Base-by-base conservation (phyloP, 2,329 filamentous ascomycete species). In the Helotiales sp. region DNA sequence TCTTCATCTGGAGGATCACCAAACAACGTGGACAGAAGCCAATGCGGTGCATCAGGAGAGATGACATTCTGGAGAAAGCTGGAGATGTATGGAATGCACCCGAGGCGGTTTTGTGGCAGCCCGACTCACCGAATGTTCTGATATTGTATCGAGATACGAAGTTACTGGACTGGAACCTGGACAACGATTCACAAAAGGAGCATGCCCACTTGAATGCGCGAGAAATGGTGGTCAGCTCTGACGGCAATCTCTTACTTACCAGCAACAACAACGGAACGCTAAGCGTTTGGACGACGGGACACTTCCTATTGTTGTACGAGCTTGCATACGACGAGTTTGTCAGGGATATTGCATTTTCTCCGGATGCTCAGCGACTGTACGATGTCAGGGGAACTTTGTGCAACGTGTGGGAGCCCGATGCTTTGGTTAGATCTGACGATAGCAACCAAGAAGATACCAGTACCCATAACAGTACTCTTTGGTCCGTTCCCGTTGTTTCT, bases 221-320 rank as follows among this genome's bases (percentile, higher is more conserved):
- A 30, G 61, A 65, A 34, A 58, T 71, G 57, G 55, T 52, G 6
- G 38, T 60, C 6, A 70, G 67, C 38, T 30, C 47, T 10, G 63
- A 70, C 48, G 68, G 67, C 9, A 67, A 57, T 24, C 46, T 67
- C 3, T 61, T 72, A 13, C 53, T 70, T 5, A 69, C 68, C 3
- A 66, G 69, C 44, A 56, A 66, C 38, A 55, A 57, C 42, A 30
- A 58, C 31, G 67, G 68, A 9, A 66, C 59, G 0, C 54, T 71
- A 19, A 66, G 62, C 30, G 55, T 71, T 24, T 71, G 67, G 67
- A 61, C 59, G 8, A 22, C 19, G 36, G 15, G 15, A 8, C 6
- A n/a, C 15, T 66, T 68, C 36, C 44, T 57, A n/a, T 48, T 63
- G 12, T 54, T 69, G 2, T 71, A 68, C 51, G 61, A 63, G 50